phyloP scores from a whole-genome alignment of 331 rosid species.

The Dryas integrifolia region DNA sequence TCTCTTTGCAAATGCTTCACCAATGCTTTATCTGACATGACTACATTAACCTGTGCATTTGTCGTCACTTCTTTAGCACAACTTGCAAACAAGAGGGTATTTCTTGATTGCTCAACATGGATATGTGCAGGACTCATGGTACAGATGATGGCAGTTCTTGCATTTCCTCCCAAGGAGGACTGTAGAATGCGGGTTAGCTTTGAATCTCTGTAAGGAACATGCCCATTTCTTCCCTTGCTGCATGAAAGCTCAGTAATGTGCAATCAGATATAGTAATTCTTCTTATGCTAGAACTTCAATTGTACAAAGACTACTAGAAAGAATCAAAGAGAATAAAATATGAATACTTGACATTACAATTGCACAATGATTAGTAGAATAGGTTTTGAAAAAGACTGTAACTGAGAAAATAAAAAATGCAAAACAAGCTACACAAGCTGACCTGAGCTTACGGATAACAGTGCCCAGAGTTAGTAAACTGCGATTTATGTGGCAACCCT shows the following conservation, averaged over 20 bases:
- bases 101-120: conserved; percentile 91
- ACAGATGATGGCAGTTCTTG: conserved; percentile 95
- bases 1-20: conserved; percentile 89
- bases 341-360: conserved; percentile 10
- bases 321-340: not conserved
- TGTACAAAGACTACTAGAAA: conserved; percentile 7
- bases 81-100: conserved; percentile 93
- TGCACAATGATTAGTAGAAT: conserved; percentile 3
- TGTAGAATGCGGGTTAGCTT: conserved; percentile 97
- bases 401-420: not conserved
- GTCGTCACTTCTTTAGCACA: conserved; percentile 96
- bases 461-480: conserved; percentile 96
- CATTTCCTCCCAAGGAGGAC: conserved; percentile 95
- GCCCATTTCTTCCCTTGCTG: conserved; percentile 99
- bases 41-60: conserved; percentile 85
- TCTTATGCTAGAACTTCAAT: conserved; percentile 2
- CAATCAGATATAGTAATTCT: not conserved
- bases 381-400: conserved; percentile 14
- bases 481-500: conserved; percentile 98
- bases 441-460: conserved; percentile 98
- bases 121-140: conserved; percentile 95
- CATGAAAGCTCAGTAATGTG: conserved; percentile 26
- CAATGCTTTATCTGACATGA: conserved; percentile 90
- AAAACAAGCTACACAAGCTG: conserved; percentile 25
- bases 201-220: conserved; percentile 94